Conservation (phyloP, 176 grass and related monocot species). For the Puccinellia tenuiflora region DNA sequence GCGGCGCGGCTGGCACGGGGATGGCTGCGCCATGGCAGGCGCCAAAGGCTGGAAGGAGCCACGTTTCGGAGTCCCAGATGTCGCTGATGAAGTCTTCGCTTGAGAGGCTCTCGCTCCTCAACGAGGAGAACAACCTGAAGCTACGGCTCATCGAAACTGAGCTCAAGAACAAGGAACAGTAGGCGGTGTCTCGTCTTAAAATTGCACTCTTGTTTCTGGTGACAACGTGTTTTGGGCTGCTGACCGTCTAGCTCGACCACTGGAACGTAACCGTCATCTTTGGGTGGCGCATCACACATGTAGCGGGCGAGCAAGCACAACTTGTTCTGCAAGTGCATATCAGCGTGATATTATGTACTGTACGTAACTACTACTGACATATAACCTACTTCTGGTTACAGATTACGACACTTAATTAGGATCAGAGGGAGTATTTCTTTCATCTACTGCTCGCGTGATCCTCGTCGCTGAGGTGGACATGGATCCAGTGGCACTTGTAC, state of each 20-base stretch:
- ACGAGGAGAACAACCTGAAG: conserved; percentile 70
- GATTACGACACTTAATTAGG: too few species aligned
- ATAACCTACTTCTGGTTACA: too few species aligned
- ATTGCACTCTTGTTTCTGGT: not conserved
- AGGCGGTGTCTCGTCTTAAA: not conserved
- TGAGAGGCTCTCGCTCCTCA: conserved; percentile 63
- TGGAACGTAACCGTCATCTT: not conserved
- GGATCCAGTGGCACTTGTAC: not conserved
- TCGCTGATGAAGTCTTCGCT: conserved; percentile 73
- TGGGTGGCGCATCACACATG: not conserved
- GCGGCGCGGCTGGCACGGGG: not conserved
- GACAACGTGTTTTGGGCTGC: not conserved
- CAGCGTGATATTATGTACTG: not conserved
- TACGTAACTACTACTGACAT: not conserved
- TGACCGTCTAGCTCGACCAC: too few species aligned
- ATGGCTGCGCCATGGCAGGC: conserved; percentile 29
- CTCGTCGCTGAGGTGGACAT: not conserved
- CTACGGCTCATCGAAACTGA: conserved; percentile 65
- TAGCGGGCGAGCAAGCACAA: not conserved
- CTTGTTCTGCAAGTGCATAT: not conserved
- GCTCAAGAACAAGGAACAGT: conserved; percentile 60
- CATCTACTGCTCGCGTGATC: not conserved
- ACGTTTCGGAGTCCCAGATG: conserved; percentile 59
- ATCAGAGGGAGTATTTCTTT: too few species aligned
- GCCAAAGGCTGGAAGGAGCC: conserved; percentile 18